Conservation (phyloP, 345 rosid genomes). For the Gynandropsis gynandra region DNA sequence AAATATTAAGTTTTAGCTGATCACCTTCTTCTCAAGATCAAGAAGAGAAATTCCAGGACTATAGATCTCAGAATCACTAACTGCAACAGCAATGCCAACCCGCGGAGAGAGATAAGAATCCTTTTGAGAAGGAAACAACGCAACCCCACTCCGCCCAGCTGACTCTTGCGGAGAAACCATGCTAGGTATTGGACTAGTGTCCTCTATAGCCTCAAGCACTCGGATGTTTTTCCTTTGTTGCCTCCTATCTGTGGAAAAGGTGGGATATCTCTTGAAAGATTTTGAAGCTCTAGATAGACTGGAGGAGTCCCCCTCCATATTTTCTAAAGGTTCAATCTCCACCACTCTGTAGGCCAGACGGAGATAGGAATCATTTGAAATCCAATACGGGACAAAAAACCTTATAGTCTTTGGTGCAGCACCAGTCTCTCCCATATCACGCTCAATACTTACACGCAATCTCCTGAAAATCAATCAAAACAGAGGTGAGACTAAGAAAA, state of each 20-base stretch:
- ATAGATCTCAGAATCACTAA: constrained; percentile 63
- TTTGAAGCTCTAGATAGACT: constrained; percentile 62
- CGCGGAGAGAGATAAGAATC: constrained; percentile 66
- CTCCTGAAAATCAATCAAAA: constrained; percentile 50
- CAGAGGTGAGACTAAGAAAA: background rate
- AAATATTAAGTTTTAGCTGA: constrained; percentile 14
- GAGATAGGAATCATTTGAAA: constrained; percentile 66
- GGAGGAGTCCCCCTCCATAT: constrained; percentile 52
- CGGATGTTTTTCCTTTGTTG: constrained; percentile 52
- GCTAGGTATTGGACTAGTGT: constrained; percentile 78
- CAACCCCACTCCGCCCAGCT: constrained; percentile 66
- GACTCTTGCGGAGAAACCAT: constrained; percentile 97
- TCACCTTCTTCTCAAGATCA: constrained; percentile 96
- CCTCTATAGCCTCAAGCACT: constrained; percentile 79
- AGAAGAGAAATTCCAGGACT: constrained; percentile 93
- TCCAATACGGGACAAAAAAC: constrained; percentile 96
- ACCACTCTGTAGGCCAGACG: constrained; percentile 77
- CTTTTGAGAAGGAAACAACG: constrained; percentile 65
- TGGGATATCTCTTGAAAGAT: constrained; percentile 52
- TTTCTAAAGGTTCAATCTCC: constrained; percentile 72
- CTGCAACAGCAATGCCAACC: constrained; percentile 82
- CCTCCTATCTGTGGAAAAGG: constrained; percentile 49
- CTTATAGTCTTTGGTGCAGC: constrained; percentile 84
- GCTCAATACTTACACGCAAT: constrained; percentile 81
- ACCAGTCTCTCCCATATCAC: constrained; percentile 82